Conservation (phyloP, 2,329 filamentous ascomycete species). For the Colletotrichum trifolii region DNA sequence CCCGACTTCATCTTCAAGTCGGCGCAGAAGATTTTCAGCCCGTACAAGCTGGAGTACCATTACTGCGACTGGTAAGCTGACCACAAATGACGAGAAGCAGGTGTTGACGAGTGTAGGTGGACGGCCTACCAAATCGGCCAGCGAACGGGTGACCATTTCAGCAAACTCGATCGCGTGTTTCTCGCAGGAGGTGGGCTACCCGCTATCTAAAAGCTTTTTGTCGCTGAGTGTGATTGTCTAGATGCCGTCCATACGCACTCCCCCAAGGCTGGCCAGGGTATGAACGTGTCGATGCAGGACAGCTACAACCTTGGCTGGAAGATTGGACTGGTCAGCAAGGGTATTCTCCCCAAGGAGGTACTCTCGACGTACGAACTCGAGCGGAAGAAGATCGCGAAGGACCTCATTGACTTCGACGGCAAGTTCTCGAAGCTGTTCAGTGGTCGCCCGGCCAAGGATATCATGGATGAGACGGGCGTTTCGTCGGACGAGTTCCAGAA, state of each 20-base stretch:
- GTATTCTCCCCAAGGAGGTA: slow-evolving; percentile 53
- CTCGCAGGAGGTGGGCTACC: slow-evolving; percentile 62
- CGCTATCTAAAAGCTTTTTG: background rate
- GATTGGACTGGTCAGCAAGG: slow-evolving; percentile 58
- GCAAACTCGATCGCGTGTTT: slow-evolving; percentile 69
- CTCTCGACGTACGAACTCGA: slow-evolving; percentile 63
- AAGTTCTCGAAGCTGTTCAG: slow-evolving; percentile 67
- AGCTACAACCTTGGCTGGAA: slow-evolving; percentile 69
- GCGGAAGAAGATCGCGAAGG: slow-evolving; percentile 68
- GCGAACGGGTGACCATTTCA: slow-evolving; percentile 69
- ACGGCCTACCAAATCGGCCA: slow-evolving; percentile 76
- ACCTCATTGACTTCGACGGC: slow-evolving; percentile 69
- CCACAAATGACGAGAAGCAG: no score
- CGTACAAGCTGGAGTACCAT: slow-evolving; percentile 72
- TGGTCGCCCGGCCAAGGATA: slow-evolving; percentile 65
- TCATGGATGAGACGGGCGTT: slow-evolving; percentile 69
- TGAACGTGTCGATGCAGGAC: slow-evolving; percentile 80
- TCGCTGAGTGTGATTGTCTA: background rate
- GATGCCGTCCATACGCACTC: slow-evolving; percentile 69
- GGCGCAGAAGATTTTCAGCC: slow-evolving; percentile 71
- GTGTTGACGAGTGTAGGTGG: slow-evolving; percentile 51
- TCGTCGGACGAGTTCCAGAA: slow-evolving; percentile 72
- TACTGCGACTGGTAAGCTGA: slow-evolving; percentile 67
- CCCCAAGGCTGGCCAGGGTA: slow-evolving; percentile 76
- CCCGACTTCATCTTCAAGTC: slow-evolving; percentile 70